A percentile compares a stretch with the other conserved stretches of the same genome.
These are phyloP conservation scores for Boletellus ananiceps DNA, from an alignment of 768 basidiomycete genomes.

Conservation along the genomic window DNA sequence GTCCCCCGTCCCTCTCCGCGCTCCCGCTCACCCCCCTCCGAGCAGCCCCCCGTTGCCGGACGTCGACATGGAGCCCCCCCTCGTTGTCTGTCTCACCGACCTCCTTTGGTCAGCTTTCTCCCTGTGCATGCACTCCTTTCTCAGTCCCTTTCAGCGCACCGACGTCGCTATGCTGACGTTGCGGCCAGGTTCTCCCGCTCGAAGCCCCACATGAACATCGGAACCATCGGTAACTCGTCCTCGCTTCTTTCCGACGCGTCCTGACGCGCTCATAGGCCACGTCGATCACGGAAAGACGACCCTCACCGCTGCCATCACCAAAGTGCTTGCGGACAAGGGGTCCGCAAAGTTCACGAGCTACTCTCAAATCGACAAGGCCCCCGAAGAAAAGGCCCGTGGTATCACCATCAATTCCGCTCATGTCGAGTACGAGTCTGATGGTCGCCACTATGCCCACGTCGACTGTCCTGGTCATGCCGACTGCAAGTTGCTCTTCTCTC, in stretches of 20 bases:
- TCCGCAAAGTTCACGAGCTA: conserved; percentile 90
- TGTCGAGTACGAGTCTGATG: conserved; percentile 93
- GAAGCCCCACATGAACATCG: conserved; percentile 94
- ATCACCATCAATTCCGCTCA: conserved; percentile 99
- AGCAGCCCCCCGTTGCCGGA: conserved; percentile 12
- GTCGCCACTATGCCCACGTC: conserved; percentile 94
- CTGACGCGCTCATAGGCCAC: conserved; percentile 49
- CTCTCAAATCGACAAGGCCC: conserved; percentile 96
- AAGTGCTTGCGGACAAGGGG: conserved; percentile 74
- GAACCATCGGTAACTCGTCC: conserved; percentile 66
- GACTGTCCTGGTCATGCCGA: conserved; percentile 97
- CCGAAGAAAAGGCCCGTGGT: conserved; percentile 98
- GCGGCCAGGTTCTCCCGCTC: conserved; percentile 56
- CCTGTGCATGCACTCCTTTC: background rate
- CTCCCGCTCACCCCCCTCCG: background rate
- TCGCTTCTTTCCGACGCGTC: conserved; percentile 11
- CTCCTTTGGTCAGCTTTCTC: conserved; percentile 2
- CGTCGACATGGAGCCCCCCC: conserved; percentile 7
- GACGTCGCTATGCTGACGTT: conserved; percentile 72
- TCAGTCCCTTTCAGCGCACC: background rate
- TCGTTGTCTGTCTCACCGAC: conserved; percentile 2
- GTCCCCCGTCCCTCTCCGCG: no score
- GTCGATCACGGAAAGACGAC: conserved; percentile 99
- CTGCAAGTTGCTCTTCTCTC: conserved; percentile 47
- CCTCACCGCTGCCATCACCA: conserved; percentile 93